phyloP scores from a whole-genome alignment of 306 rosid species.

The Pyrus pyrifolia region DNA sequence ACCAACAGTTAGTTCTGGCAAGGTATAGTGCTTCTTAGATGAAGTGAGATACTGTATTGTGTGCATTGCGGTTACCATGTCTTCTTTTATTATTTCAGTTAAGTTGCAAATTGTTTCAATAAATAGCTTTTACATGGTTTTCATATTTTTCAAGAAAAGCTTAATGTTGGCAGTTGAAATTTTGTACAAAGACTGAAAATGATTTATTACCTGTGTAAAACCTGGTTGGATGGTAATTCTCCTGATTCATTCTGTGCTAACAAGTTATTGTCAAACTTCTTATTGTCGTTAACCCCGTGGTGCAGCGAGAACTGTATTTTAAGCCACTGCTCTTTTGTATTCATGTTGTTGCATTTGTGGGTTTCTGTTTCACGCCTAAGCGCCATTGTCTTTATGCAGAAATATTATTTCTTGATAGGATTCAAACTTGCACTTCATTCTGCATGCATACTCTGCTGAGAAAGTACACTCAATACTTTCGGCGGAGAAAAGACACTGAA shows the following conservation, averaged over 20 bases:
- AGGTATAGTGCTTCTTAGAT: conserved; percentile 41
- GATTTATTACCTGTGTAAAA: neutral
- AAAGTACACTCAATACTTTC: neutral
- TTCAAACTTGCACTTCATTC: neutral
- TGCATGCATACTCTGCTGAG: neutral
- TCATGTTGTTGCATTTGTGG: neutral
- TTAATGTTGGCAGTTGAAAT: neutral
- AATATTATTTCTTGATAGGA: neutral
- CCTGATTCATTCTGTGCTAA: neutral
- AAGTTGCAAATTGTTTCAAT: neutral
- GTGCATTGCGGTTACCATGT: neutral
- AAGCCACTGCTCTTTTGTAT: neutral
- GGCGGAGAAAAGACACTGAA: neutral
- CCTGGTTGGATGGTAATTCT: neutral
- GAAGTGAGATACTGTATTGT: neutral
- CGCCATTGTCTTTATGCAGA: neutral
- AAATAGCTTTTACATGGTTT: neutral
- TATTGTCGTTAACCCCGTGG: neutral
- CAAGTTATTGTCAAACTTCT: neutral
- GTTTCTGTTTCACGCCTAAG: neutral
- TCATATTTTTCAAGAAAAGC: neutral
- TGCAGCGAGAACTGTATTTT: neutral
- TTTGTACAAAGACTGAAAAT: neutral
- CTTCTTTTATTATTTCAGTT: neutral
- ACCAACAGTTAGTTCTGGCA: conserved; percentile 73